Evolutionary conservation across 1,284 basidiomycete species (phyloP), one percentile per base, ranked within the genome.

Genomic region (Sutorius eximius): DNA sequence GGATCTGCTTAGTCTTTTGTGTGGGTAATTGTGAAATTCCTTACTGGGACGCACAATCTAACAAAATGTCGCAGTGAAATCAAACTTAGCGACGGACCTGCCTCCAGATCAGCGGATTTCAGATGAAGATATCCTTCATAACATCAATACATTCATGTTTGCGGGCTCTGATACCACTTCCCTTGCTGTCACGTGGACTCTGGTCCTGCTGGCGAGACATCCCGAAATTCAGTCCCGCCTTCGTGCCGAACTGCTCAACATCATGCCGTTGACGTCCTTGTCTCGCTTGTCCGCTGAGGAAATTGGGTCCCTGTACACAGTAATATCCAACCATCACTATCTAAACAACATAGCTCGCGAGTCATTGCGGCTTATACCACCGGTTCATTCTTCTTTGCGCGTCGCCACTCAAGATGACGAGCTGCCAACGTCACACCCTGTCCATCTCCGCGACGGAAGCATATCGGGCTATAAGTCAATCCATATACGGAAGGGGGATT

Each of bases 81-180:
- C 88, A 11, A 91, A 91, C 66, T 61, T 79, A 40, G 79, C 87
- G 5, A 79, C 72, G 0, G 85, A 88, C 57, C 73, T 89, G 16
- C 75, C 83, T 12, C 74, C 76, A 0, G 82, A 86, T 48, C 83
- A 91, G 59, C 82, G 86, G 42, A 85, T 94, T 56, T 89, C 89
- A 2, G 89, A 93, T 63, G 82, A 85, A 43, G 91, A 93, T 61
- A 85, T 93, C 45, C 75, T 91, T 33, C 76, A 91, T 63, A 92
- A 86, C 59, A 85, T 93, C 71, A 92, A 90, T 60, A 93, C 91
- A 0, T 89, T 93, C 69, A 83, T 93, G 76, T 91, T 93, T 70
- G 91, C 89, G 15, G 91, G 91, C 12, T 89, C 89, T 5, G 91
- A 94, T 64, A 92, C 92, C 0, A 88, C 87, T 12, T 88, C 88